Evolutionary conservation across 192 early-diverging fungal species (phyloP).

Genomic region (Entomortierella beljakovae): DNA sequence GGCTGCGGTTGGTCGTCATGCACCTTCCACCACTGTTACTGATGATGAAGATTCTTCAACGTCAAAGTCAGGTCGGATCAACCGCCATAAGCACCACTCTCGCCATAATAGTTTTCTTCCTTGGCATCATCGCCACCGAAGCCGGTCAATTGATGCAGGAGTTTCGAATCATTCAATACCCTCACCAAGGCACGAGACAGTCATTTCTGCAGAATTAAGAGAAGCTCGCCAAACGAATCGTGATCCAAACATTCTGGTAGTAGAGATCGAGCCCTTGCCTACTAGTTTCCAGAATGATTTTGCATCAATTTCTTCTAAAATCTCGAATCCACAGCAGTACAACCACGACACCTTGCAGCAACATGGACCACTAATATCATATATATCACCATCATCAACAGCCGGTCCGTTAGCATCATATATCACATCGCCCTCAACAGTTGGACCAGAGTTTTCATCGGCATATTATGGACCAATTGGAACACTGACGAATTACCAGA

Average conservation of each 20-base stretch:
- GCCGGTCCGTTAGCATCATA: not conserved
- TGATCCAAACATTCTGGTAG: slow-evolving; percentile 28
- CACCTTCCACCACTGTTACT: slow-evolving; percentile 7
- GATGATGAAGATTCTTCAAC: slow-evolving; percentile 45
- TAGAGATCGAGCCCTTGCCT: slow-evolving; percentile 21
- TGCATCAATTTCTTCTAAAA: slow-evolving; percentile 2
- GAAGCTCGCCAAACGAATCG: slow-evolving; percentile 14
- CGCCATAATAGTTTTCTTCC: slow-evolving; percentile 14
- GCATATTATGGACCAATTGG: not conserved
- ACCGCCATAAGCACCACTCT: not conserved
- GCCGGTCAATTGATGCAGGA: slow-evolving; percentile 24
- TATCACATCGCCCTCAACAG: slow-evolving; percentile 10
- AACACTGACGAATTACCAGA: slow-evolving; percentile 1
- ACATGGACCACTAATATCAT: too few species aligned
- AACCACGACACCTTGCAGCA: too few species aligned
- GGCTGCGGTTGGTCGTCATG: not conserved
- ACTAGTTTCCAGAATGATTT: slow-evolving; percentile 14
- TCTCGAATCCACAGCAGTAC: not conserved
- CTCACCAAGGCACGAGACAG: not conserved
- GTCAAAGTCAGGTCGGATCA: not conserved
- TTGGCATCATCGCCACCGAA: slow-evolving; percentile 16
- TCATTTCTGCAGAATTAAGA: slow-evolving; percentile 20
- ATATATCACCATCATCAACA: not conserved
- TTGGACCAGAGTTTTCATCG: not conserved
- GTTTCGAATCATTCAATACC: not conserved